Base-by-base conservation (phyloP, 352 stramenopile species). In the Blastocystis sp. region DNA sequence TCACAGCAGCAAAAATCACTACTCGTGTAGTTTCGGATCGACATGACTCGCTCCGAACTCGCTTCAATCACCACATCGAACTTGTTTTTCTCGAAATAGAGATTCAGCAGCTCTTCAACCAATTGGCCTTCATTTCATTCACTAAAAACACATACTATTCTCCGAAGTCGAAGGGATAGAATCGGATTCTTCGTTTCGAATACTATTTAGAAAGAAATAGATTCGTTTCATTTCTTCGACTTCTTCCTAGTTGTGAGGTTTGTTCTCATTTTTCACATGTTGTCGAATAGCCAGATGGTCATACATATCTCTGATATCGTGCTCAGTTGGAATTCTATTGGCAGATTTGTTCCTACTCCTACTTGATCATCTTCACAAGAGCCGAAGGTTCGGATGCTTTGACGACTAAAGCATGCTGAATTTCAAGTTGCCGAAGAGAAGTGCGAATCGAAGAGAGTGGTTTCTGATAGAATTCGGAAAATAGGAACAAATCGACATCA, bases 211-310 rank as follows among this genome's bases (percentile, higher is more conserved):
- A 30, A 85, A 50, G 56, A 54, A 85, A 45, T 69, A 85, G n/a
- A 68, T 55, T 26, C 73, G 73, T 45, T 66, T 65, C n/a, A 85
- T 5, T 43, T 85, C 73, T 37, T 65, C 73, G 8, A 85, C 73
- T 13, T 85, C 73, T 45, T 85, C 73, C 73, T 85, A 54, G 8
- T 1, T 1, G 0, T 85, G 43, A 85, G 24, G 1, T 34, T 6
- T 24, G 0, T 30, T 45, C 26, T 24, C 20, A n/a, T 9, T 6
- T 16, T 24, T 39, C 39, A 85, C 73, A 3, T 13, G 37, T 55
- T 85, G 73, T 11, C 73, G 73, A 9, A 3, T n/a, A 20, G 18
- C 37, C 2, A 85, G 43, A 16, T 37, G 37, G 20, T 9, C n/a
- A 13, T 39, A 24, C 24, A 85, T 66, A 3, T 20, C 8, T 18